A percentile compares a stretch with the other conserved stretches of the same genome.
Conservation (phyloP, 345 rosid genomes). For the Pelargonium nanum region DNA sequence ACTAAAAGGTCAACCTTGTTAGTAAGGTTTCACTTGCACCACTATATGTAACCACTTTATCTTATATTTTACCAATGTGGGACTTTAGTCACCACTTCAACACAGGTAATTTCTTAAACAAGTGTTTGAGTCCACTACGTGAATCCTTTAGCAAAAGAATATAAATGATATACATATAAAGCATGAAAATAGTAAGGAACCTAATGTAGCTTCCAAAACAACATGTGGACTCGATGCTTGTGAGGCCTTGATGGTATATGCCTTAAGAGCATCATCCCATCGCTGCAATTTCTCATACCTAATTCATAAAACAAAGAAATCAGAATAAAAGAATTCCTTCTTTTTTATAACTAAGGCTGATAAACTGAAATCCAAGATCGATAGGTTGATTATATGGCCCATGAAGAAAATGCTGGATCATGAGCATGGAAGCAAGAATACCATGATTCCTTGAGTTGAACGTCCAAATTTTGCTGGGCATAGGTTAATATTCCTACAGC, state of each 20-base stretch:
- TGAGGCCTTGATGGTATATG: conserved; percentile 71
- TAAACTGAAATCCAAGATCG: not conserved
- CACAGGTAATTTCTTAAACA: too few relatives aligned
- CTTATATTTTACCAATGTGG: too few relatives aligned
- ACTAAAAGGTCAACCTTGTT: too few relatives aligned
- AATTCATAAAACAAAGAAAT: conserved; percentile 8
- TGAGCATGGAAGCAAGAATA: conserved; percentile 4
- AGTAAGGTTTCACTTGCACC: too few relatives aligned
- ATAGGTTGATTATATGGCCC: not conserved
- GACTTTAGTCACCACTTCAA: too few relatives aligned
- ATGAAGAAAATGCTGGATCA: not conserved
- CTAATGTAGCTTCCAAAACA: conserved; percentile 77
- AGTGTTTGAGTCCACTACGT: too few relatives aligned
- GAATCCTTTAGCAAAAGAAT: too few relatives aligned
- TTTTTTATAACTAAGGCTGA: not conserved
- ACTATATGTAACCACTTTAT: too few relatives aligned
- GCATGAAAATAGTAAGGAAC: conserved; percentile 22
- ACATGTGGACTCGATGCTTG: conserved; percentile 72
- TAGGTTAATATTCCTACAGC: conserved; percentile 96
- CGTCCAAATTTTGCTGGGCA: conserved; percentile 85
- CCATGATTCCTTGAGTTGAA: conserved; percentile 97
- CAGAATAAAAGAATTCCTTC: not conserved
- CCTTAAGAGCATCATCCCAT: conserved; percentile 99
- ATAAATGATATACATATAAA: too few relatives aligned
- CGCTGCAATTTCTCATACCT: conserved; percentile 99